Base-by-base conservation (phyloP, 495 filamentous ascomycete species). In the Tuber indicum region DNA sequence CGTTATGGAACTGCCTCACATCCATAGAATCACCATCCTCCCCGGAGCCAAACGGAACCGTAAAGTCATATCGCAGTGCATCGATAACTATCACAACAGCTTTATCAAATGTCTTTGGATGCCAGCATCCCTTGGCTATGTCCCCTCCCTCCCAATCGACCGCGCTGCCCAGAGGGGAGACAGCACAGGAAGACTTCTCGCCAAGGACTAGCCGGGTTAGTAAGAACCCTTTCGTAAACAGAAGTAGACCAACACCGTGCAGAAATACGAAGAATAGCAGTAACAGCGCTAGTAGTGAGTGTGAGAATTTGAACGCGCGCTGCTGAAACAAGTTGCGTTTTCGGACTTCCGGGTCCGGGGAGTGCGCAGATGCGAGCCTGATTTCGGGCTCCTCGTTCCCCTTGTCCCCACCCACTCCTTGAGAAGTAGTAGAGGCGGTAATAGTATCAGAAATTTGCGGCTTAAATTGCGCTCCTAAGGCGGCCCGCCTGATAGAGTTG, bases 161-260 rank as follows among this genome's bases (percentile, higher is more conserved):
- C 73, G 58, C 62, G 70, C 82, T 72, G 74, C 84, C 82, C 69
- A 92, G 88, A 1, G 96, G 96, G 36, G 92, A 90, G 58, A 87
- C 84, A 41, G 87, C 86, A 85, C 96, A 99, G 66, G 87, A 86
- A n/a, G 96, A 98, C 82, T 93, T 93, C 76, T 94, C 88, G 73
- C 94, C 91, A 58, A 99, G 89, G 70, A 98, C 92, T 79, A 97
- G 89, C 70, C 96, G 89, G 76, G 96, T 97, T 81, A 99, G 89
- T 73, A 99, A 91, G 85, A 99, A 99, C n/a, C 96, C 96, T 84
- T 92, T 93, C 75, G 93, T 95, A 85, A 99, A 99, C 82, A 97
- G 91, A 81, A 91, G 93, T 78, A 98, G 91, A 45, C 94, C 96
- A 43, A 91, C 87, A 77, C 88, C 86, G 82, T 98, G 95, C 39